A percentile compares a stretch with the other conserved stretches of the same genome.
These are phyloP conservation scores for Cryomyces antarcticus DNA, from an alignment of 495 filamentous ascomycete species.

Conservation along the genomic window DNA sequence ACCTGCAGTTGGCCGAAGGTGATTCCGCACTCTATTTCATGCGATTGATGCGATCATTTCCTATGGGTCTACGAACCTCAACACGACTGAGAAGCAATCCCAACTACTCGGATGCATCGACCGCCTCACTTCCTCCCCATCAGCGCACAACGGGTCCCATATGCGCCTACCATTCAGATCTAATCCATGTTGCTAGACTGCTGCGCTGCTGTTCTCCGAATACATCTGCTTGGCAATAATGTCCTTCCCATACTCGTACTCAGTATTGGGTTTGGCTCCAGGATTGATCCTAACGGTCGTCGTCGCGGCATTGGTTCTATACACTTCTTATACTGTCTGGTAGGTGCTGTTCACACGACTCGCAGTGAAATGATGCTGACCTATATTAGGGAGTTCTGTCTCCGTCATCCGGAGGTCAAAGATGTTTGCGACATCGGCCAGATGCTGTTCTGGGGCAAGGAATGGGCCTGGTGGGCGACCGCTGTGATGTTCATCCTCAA, in stretches of 20 bases:
- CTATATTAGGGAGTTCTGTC: constrained; percentile 47
- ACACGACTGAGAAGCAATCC: neutral
- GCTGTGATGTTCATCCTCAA: constrained; percentile 79
- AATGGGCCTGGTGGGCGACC: constrained; percentile 64
- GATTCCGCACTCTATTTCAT: constrained; percentile 2
- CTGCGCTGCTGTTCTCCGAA: constrained; percentile 70
- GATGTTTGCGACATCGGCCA: constrained; percentile 86
- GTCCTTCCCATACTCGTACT: constrained; percentile 85
- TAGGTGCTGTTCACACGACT: constrained; percentile 14
- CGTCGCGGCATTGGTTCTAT: constrained; percentile 52
- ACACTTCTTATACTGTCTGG: constrained; percentile 72
- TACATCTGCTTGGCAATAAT: constrained; percentile 90
- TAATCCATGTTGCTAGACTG: constrained; percentile 32
- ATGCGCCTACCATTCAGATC: neutral
- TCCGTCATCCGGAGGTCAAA: constrained; percentile 67
- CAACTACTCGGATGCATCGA: neutral
- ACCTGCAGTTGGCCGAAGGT: constrained; percentile 83
- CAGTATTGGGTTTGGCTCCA: constrained; percentile 66
- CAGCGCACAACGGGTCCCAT: neutral
- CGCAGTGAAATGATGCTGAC: neutral
- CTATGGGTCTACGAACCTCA: neutral
- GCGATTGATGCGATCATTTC: no score
- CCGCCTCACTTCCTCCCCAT: neutral
- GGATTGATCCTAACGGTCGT: constrained; percentile 66
- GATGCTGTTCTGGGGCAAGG: constrained; percentile 63